Conservation (phyloP, 2,329 filamentous ascomycete genomes). For the Alternaria atra region DNA sequence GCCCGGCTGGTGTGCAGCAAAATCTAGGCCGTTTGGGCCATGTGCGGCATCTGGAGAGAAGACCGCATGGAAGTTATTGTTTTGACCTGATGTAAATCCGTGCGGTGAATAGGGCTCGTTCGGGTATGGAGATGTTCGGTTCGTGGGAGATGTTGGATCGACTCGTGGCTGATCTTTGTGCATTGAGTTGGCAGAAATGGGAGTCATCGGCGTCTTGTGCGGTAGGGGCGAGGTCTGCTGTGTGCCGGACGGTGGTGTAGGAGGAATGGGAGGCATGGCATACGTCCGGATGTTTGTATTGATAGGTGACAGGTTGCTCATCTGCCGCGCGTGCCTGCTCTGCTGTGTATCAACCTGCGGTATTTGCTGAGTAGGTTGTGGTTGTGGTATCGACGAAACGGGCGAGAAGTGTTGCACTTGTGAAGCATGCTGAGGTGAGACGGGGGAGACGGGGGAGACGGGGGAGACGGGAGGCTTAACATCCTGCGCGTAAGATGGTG, state of each 20-base stretch:
- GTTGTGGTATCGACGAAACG: slow-evolving; percentile 34
- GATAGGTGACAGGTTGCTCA: slow-evolving; percentile 44
- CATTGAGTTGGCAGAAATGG: slow-evolving; percentile 30
- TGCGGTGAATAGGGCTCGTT: slow-evolving; percentile 48
- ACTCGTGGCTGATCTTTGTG: slow-evolving; percentile 17
- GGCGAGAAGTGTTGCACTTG: slow-evolving; percentile 32
- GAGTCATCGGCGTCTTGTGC: slow-evolving; percentile 41
- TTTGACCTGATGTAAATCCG: slow-evolving; percentile 32
- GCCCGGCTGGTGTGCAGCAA: slow-evolving; percentile 49
- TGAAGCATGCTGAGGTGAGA: slow-evolving; percentile 32
- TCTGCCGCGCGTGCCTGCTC: slow-evolving; percentile 41
- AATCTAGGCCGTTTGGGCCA: slow-evolving; percentile 52
- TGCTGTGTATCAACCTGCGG: slow-evolving; percentile 30
- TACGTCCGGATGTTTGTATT: slow-evolving; percentile 37
- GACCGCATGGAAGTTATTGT: slow-evolving; percentile 39
- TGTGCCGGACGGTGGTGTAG: slow-evolving; percentile 35
- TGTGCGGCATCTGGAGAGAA: slow-evolving; percentile 49
- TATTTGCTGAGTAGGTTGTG: slow-evolving; percentile 22
- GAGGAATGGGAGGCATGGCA: slow-evolving; percentile 38
- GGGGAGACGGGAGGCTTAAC: slow-evolving; percentile 39
- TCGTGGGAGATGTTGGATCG: slow-evolving; percentile 10
- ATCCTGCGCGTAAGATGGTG: slow-evolving; percentile 33
- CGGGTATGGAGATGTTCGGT: slow-evolving; percentile 24
- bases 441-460: slow-evolving; percentile 39
- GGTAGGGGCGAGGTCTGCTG: slow-evolving; percentile 35